Evolutionary conservation across 2,329 filamentous ascomycete genomes (phyloP), one percentile per base, ranked within the genome.

Genomic region (Aureobasidium sp.): DNA sequence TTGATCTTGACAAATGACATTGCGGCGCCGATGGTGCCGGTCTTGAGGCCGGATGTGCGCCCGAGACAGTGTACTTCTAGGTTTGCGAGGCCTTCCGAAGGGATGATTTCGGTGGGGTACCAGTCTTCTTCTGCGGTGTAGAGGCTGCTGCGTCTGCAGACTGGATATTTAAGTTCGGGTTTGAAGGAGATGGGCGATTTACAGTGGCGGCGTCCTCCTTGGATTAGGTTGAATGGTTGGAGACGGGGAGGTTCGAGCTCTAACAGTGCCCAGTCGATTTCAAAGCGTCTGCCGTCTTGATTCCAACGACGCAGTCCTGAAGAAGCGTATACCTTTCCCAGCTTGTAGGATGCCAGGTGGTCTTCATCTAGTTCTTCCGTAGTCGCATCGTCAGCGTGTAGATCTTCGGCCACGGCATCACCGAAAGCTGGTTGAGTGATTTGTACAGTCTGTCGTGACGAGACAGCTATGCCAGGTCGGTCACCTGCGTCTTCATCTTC

Each of bases 261-360:
- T 61, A 97, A 90, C 2, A 97, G 74, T 0, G 90, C 90, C 91
- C 91, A 97, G 68, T 97, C 91, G 39, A 97, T 90, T 68, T 97
- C 91, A 66, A 96, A 91, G 5, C 21, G 94, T 73, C 48, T 75
- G 78, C 65, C 86, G 12, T 45, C 39, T n/a, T 54, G 21, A 5
- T 42, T 48, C 38, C 35, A 84, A 25, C 91, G 82, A 4, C 89
- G 83, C 55, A 97, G 86, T 6, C 91, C 91, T 19, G 90, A 95
- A 0, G 89, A 94, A 0, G 91, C 91, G 63, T 94, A 89, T 3
- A 97, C 76, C 62, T 89, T 83, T 3, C 91, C 91, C 1, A 97
- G 75, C 12, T 83, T 80, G 62, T 87, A 93, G 0, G 84, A 88
- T 39, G 87, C 81, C 1, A 96, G 76, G 59, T 96, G 68, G 55